These are phyloP conservation scores for Flagelloscypha sp. DNA, from an alignment of 768 basidiomycete species.

Conservation along the genomic window DNA sequence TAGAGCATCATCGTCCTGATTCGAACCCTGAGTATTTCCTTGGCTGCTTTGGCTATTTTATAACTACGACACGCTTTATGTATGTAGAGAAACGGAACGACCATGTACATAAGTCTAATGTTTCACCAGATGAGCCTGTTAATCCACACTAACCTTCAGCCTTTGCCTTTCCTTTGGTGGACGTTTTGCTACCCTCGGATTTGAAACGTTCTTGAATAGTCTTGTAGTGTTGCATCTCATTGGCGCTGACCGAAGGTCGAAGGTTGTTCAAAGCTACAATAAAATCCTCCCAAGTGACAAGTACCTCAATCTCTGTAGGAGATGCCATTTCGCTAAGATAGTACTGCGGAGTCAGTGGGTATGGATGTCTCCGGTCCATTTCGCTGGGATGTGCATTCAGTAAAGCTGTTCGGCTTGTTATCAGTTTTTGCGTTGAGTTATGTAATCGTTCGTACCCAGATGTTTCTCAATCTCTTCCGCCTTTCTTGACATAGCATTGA, in stretches of 20 bases:
- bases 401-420: constrained; percentile 15
- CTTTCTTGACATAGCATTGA: constrained; percentile 88
- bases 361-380: constrained; percentile 41
- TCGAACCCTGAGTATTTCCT: too few species aligned
- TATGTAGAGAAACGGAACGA: not conserved
- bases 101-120: too few species aligned
- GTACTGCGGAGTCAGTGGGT: constrained; percentile 80
- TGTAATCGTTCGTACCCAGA: constrained; percentile 61
- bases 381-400: constrained; percentile 42
- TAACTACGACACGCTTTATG: not conserved
- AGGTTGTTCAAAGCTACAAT: constrained; percentile 59
- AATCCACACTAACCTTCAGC: too few species aligned
- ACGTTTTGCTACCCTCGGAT: not conserved
- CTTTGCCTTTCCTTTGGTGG: not conserved
- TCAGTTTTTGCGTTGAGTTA: too few species aligned
- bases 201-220: constrained; percentile 59
- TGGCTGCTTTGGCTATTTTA: too few species aligned
- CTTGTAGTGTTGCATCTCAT: constrained; percentile 81
- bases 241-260: constrained; percentile 73
- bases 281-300: constrained; percentile 76
- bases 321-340: constrained; percentile 80
- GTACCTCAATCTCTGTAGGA: constrained; percentile 58
- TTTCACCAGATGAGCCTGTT: too few species aligned
- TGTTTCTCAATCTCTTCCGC: constrained; percentile 70
- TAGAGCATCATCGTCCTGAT: too few species aligned